Evolutionary conservation across 2,329 filamentous ascomycete species (phyloP).

Genomic region (Leptographium galeiforme): DNA sequence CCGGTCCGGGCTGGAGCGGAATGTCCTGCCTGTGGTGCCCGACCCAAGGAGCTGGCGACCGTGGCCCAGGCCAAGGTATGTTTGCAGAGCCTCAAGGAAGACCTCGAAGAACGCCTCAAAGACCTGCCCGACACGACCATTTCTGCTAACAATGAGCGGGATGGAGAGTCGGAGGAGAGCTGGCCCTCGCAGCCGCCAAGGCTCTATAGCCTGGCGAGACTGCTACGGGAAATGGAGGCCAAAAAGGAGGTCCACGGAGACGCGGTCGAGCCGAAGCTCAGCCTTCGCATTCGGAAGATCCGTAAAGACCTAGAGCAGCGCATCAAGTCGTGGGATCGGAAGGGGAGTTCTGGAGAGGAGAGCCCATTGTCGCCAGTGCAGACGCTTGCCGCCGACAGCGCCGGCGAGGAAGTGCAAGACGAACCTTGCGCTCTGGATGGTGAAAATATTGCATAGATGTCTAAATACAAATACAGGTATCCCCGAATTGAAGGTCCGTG

Average conservation of each 20-base stretch:
- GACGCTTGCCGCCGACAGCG: too few relatives aligned
- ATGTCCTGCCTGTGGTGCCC: background rate
- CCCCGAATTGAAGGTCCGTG: background rate
- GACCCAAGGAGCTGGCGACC: background rate
- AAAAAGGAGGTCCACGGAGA: background rate
- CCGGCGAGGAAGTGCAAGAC: background rate
- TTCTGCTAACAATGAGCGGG: background rate
- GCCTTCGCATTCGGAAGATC: slow-evolving; percentile 3
- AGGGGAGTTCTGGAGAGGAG: background rate
- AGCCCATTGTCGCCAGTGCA: too few relatives aligned
- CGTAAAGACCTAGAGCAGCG: slow-evolving; percentile 6
- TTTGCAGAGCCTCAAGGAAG: background rate
- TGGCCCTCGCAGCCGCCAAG: background rate
- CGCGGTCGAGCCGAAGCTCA: slow-evolving; percentile 1
- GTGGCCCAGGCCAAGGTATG: background rate
- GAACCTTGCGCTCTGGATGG: background rate
- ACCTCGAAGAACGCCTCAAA: background rate
- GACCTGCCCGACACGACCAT: background rate
- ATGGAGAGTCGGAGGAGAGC: background rate
- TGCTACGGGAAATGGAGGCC: background rate
- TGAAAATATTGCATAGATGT: background rate
- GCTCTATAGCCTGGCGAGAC: background rate
- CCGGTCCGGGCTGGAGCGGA: background rate
- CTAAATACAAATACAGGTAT: background rate
- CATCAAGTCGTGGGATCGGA: background rate